Conservation (phyloP, 1,284 basidiomycete species). For the Fomitopsis betulina region DNA sequence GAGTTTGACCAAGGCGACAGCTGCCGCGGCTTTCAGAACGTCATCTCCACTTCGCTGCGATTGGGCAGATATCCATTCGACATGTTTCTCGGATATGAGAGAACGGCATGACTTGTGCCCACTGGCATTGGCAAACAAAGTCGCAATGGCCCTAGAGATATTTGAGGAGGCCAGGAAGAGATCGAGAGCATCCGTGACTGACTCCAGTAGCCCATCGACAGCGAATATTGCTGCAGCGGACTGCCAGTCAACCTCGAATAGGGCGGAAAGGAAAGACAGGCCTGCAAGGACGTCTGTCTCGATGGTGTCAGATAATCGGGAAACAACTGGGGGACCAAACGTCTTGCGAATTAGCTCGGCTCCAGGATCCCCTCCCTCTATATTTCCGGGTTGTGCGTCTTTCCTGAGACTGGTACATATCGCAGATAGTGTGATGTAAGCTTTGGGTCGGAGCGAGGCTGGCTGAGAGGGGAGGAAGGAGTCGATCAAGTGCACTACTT, state of each 20-base stretch:
- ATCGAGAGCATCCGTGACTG: slow-evolving; percentile 61
- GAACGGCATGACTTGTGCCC: slow-evolving; percentile 69
- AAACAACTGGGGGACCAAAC: slow-evolving; percentile 44
- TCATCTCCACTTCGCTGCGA: slow-evolving; percentile 44
- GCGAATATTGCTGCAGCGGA: slow-evolving; percentile 58
- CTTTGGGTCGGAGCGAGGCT: slow-evolving; percentile 49
- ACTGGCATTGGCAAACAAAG: slow-evolving; percentile 67
- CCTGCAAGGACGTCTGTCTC: slow-evolving; percentile 47
- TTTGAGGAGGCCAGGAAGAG: slow-evolving; percentile 42
- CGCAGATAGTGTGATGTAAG: slow-evolving; percentile 60
- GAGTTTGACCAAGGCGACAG: slow-evolving; percentile 76
- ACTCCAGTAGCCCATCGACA: slow-evolving; percentile 56
- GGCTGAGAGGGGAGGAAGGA: slow-evolving; percentile 48
- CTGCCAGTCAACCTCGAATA: slow-evolving; percentile 74
- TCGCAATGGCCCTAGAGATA: slow-evolving; percentile 54
- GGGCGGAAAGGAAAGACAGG: slow-evolving; percentile 59
- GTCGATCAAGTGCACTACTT: slow-evolving; percentile 48
- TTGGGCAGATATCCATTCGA: slow-evolving; percentile 58
- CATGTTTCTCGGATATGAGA: slow-evolving; percentile 48
- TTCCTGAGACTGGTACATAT: slow-evolving; percentile 55
- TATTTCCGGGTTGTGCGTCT: slow-evolving; percentile 21
- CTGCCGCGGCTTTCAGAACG: slow-evolving; percentile 55
- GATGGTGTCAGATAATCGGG: slow-evolving; percentile 48
- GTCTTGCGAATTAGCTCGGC: slow-evolving; percentile 43
- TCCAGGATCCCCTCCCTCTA: slow-evolving; percentile 34